These are phyloP conservation scores for Cryoendolithus antarcticus DNA, from an alignment of 2,329 filamentous ascomycete genomes.

Conservation along the genomic window DNA sequence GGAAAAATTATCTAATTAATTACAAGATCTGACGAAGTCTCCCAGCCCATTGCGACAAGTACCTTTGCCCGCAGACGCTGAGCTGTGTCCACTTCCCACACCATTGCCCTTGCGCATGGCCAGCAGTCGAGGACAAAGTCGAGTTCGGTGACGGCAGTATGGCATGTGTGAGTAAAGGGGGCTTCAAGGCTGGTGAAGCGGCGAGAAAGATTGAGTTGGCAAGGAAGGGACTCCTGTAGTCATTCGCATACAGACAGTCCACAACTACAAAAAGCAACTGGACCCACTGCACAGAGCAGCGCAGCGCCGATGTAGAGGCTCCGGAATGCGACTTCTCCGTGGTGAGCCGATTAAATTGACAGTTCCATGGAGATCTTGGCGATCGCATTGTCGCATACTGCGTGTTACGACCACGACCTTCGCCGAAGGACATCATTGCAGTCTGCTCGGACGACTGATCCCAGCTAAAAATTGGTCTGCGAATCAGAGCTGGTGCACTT, in stretches of 20 bases:
- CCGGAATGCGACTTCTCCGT: too few species aligned
- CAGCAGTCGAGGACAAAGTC: conserved; percentile 50
- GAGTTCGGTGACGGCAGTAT: conserved; percentile 62
- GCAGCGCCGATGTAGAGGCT: too few species aligned
- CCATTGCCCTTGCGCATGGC: conserved; percentile 86
- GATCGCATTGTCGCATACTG: too few species aligned
- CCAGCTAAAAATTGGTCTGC: too few species aligned
- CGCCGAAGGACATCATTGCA: too few species aligned
- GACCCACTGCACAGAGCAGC: neutral
- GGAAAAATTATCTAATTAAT: neutral
- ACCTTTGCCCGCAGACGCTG: conserved; percentile 86
- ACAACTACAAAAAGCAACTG: neutral
- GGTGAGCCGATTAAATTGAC: too few species aligned
- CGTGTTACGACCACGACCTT: too few species aligned
- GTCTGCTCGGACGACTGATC: too few species aligned
- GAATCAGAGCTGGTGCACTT: too few species aligned
- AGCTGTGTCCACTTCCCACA: conserved; percentile 94
- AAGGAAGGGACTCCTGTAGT: conserved; percentile 60
- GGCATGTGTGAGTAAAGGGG: conserved; percentile 63
- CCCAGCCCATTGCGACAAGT: conserved; percentile 75
- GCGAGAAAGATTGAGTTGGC: conserved; percentile 67
- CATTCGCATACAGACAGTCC: neutral
- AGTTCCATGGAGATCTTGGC: too few species aligned
- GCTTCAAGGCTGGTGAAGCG: conserved; percentile 59
- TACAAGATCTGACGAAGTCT: neutral